Conservation (phyloP, 495 filamentous ascomycete genomes). For the Hyaloscypha variabilis region DNA sequence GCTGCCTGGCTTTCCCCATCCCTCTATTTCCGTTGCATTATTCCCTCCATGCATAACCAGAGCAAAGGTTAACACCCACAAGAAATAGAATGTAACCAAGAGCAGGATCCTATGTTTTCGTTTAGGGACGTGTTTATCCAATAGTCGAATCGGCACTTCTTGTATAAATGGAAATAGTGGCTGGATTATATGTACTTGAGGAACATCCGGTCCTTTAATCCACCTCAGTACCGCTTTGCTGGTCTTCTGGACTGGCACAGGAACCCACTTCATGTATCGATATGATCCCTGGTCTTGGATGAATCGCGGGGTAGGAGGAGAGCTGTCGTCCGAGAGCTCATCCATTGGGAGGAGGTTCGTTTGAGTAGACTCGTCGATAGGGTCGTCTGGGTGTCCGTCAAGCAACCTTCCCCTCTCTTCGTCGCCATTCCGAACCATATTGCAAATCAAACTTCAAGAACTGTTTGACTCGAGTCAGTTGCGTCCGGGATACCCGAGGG, state of each 20-base stretch:
- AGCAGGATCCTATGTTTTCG: constrained; percentile 59
- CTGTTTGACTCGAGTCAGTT: not conserved
- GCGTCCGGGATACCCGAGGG: not conserved
- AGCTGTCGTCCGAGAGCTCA: constrained; percentile 29
- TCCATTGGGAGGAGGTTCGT: constrained; percentile 27
- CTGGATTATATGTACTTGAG: constrained; percentile 63
- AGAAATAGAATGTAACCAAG: constrained; percentile 61
- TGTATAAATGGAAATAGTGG: constrained; percentile 73
- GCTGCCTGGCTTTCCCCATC: constrained; percentile 64
- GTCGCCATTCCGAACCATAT: constrained; percentile 14
- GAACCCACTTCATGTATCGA: constrained; percentile 47
- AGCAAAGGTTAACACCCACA: constrained; percentile 76
- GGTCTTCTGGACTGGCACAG: constrained; percentile 46
- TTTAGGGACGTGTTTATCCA: constrained; percentile 67
- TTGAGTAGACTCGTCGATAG: constrained; percentile 26
- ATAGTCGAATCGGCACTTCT: constrained; percentile 63
- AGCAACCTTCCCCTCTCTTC: constrained; percentile 21
- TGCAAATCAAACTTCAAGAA: not conserved
- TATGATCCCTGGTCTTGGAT: constrained; percentile 40
- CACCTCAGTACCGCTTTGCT: constrained; percentile 54
- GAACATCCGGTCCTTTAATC: constrained; percentile 71
- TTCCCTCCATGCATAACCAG: constrained; percentile 66
- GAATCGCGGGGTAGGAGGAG: constrained; percentile 40
- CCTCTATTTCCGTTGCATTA: constrained; percentile 65
- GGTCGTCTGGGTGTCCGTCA: constrained; percentile 31